These are phyloP conservation scores for Trichoderma afroharzianum DNA, from an alignment of 2,329 filamentous ascomycete genomes.

Conservation along the genomic window DNA sequence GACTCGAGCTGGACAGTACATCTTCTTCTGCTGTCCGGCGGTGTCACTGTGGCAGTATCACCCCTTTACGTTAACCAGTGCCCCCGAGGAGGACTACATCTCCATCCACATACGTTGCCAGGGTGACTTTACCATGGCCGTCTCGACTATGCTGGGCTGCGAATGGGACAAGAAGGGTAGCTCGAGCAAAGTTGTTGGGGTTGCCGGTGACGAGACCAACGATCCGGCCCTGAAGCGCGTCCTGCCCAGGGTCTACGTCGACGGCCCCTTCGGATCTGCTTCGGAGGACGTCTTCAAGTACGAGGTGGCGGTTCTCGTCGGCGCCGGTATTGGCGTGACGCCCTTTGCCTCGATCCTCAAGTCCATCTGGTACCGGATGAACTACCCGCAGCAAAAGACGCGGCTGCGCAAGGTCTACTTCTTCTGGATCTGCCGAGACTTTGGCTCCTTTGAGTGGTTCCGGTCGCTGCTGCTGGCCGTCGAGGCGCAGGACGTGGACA, in stretches of 20 bases:
- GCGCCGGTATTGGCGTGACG: constrained; percentile 81
- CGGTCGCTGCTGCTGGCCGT: constrained; percentile 78
- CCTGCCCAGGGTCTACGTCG: constrained; percentile 75
- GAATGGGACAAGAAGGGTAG: constrained; percentile 57
- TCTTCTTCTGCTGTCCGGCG: constrained; percentile 83
- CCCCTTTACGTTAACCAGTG: constrained; percentile 80
- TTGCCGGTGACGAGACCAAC: constrained; percentile 58
- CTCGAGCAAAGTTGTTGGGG: constrained; percentile 65
- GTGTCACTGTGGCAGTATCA: constrained; percentile 88
- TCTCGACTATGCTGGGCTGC: constrained; percentile 71
- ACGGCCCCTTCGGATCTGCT: constrained; percentile 80
- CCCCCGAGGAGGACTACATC: constrained; percentile 86
- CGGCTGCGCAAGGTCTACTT: constrained; percentile 84
- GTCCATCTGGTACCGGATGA: constrained; percentile 92
- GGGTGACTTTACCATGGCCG: constrained; percentile 73
- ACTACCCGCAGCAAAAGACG: constrained; percentile 77
- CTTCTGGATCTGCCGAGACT: constrained; percentile 89
- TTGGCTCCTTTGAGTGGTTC: constrained; percentile 88
- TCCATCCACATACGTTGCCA: constrained; percentile 79
- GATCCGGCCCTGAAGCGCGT: constrained; percentile 70
- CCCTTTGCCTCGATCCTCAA: constrained; percentile 84
- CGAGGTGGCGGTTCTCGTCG: constrained; percentile 73
- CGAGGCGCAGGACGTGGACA: constrained; percentile 78
- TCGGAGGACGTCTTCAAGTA: constrained; percentile 91
- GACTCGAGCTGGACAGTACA: constrained; percentile 79